Evolutionary conservation across 1,139 yeast species (phyloP).

Genomic region (Candida freyschussii): DNA sequence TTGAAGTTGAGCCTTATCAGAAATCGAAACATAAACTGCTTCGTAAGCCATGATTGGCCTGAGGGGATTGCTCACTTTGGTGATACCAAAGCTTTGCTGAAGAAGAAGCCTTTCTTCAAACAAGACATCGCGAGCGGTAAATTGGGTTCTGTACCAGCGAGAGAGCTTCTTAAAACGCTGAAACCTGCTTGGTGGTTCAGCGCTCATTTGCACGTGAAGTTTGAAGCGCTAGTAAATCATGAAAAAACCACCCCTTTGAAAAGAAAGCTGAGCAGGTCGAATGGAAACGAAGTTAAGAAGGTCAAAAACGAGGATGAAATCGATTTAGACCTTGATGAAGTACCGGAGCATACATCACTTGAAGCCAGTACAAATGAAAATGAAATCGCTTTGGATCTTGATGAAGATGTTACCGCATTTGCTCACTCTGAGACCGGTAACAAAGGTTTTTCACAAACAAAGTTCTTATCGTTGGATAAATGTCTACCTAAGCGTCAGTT

Average conservation of each 20-base stretch:
- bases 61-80: constrained; percentile 70
- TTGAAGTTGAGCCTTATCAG: constrained; percentile 45
- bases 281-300: constrained; percentile 12
- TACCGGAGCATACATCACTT: constrained; percentile 6
- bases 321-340: constrained; percentile 32
- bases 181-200: constrained; percentile 78
- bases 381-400: constrained; percentile 23
- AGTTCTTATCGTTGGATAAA: constrained; percentile 80
- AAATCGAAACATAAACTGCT: constrained; percentile 42
- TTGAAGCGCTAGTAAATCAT: constrained; percentile 49
- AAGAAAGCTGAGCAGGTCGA: constrained; percentile 14
- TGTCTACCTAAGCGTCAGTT: constrained; percentile 61
- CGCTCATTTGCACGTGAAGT: constrained; percentile 83
- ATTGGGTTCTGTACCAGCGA: constrained; percentile 76
- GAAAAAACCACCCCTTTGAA: constrained; percentile 12
- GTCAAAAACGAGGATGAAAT: constrained; percentile 36
- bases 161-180: constrained; percentile 46
- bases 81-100: constrained; percentile 41
- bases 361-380: constrained; percentile 5
- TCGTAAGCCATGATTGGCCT: constrained; percentile 95
- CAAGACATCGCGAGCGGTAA: constrained; percentile 53
- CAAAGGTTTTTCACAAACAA: constrained; percentile 34
- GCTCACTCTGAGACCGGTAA: constrained; percentile 16
- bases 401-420: constrained; percentile 10
- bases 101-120: constrained; percentile 61